These are phyloP conservation scores for Sorghum bicolor DNA, from an alignment of 176 grass and related monocot genomes.

Conservation along the genomic window Sorghum_bicolor_NCBIv3 NC_012871.2:61117501-61118000, in stretches of 20 bases:
- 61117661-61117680: background rate
- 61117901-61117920: conserved; percentile 70
- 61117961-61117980: background rate
- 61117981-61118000: background rate
- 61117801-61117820: background rate
- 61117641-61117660: background rate
- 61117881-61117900: conserved; percentile 65
- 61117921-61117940: conserved; percentile 61
- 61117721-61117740: conserved; percentile 71
- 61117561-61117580: background rate
- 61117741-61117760: conserved; percentile 83
- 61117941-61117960: conserved; percentile 1
- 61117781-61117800: background rate
- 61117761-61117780: too few species aligned
- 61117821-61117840: background rate
- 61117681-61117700: conserved; percentile 57
- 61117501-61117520: background rate
- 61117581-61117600: background rate
- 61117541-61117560: background rate
- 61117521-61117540: background rate
- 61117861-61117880: background rate
- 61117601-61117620: background rate
- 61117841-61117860: background rate
- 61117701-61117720: conserved; percentile 69
- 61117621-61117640: background rate